Evolutionary conservation across 2,329 filamentous ascomycete species (phyloP).

Genomic region (Emericellopsis cladophorae): DNA sequence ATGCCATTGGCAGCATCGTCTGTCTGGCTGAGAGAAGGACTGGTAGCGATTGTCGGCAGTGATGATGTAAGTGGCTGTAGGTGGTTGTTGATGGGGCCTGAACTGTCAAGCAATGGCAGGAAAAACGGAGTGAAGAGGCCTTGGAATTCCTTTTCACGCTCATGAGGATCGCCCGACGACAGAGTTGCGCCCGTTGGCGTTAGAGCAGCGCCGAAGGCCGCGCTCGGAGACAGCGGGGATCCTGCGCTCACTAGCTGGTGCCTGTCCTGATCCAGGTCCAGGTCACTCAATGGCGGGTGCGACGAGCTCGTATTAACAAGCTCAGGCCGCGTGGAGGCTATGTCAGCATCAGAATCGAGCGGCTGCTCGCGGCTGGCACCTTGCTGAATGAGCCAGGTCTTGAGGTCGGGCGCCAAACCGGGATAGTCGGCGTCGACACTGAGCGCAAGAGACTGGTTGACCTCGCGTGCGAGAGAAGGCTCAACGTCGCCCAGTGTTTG

Average conservation of each 20-base stretch:
- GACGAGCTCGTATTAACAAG: too few species aligned
- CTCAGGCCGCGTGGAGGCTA: too few species aligned
- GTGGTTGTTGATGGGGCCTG: constrained; percentile 6
- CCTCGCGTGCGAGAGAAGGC: constrained; percentile 29
- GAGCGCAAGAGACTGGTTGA: constrained; percentile 32
- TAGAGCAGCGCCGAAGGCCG: constrained; percentile 10
- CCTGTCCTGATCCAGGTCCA: not conserved
- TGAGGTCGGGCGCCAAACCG: constrained; percentile 25
- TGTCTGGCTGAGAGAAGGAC: not conserved
- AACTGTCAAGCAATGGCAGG: constrained; percentile 45
- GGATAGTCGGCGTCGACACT: constrained; percentile 30
- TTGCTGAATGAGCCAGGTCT: not conserved
- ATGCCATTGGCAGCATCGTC: not conserved
- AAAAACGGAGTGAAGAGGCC: constrained; percentile 52
- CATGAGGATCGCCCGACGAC: constrained; percentile 16
- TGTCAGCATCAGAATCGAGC: too few species aligned
- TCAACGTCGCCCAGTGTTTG: constrained; percentile 34
- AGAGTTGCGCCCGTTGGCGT: constrained; percentile 14
- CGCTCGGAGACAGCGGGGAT: constrained; percentile 3
- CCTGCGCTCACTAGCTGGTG: not conserved
- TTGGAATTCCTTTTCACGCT: constrained; percentile 45
- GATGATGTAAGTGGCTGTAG: constrained; percentile 8
- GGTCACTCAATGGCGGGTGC: not conserved
- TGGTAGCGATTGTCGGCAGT: constrained; percentile 3
- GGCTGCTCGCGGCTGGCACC: too few species aligned